Percentiles rank a stretch among this genome's conserved stretches.
Evolutionary conservation across 1,284 basidiomycete species (phyloP).

Genomic region (Cutaneotrichosporon mucoides): DNA sequence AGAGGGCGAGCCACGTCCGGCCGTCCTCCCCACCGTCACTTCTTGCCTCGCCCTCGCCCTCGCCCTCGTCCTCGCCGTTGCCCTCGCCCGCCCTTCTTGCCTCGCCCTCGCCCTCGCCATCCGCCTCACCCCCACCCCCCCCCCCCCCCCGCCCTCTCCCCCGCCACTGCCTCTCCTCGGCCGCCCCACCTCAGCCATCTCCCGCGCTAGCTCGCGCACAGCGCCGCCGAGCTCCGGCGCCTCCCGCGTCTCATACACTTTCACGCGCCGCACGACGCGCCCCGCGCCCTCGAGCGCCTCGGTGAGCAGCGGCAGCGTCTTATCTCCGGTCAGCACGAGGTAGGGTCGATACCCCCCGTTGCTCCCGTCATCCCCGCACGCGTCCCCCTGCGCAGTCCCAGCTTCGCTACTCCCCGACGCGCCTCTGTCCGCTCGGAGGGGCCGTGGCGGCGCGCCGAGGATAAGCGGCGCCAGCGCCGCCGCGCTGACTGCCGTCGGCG

Average conservation of each 20-base stretch:
- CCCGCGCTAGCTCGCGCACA: constrained; percentile 54
- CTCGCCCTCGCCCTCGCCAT: no score
- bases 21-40: constrained; percentile 56
- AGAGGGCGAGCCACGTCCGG: constrained; percentile 55
- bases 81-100: no score
- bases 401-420: no score
- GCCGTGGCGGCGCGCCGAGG: constrained; percentile 16
- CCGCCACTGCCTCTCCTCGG: no score
- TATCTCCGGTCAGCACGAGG: constrained; percentile 41
- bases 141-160: no score
- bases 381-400: no score
- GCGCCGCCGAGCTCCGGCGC: constrained; percentile 53
- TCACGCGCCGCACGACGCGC: constrained; percentile 17
- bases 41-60: no score
- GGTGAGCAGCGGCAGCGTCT: constrained; percentile 33
- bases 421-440: background rate
- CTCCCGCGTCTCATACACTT: constrained; percentile 25
- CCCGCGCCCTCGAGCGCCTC: constrained; percentile 20
- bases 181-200: no score
- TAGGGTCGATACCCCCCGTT: constrained; percentile 21
- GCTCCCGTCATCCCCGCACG: no score
- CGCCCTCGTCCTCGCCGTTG: no score
- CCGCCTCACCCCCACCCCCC: no score
- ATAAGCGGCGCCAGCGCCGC: constrained; percentile 21
- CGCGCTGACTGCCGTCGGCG: constrained; percentile 9